A percentile compares a stretch with the other conserved stretches of the same genome.
Evolutionary conservation across 768 basidiomycete species (phyloP).

Genomic region (Pisolithus albus): DNA sequence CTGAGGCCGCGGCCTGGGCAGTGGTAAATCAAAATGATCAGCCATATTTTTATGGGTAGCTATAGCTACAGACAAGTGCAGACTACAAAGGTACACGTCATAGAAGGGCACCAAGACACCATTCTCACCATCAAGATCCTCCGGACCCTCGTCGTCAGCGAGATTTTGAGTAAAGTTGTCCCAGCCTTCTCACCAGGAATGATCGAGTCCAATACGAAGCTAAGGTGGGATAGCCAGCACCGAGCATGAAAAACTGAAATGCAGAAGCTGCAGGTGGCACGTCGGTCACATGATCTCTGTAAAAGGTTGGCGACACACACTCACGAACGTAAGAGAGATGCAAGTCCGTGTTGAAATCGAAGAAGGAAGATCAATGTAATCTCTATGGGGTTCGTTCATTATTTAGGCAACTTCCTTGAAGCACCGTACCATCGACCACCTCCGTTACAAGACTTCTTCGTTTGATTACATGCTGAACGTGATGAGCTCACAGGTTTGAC

Average conservation of each 20-base stretch:
- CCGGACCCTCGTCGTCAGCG: too few species aligned
- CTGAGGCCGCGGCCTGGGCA: too few species aligned
- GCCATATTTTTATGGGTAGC: too few species aligned
- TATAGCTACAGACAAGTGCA: too few species aligned
- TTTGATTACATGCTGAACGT: slow-evolving; percentile 81
- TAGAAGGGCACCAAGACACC: too few species aligned
- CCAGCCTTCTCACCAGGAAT: too few species aligned
- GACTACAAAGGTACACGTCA: too few species aligned
- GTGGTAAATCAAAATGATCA: too few species aligned
- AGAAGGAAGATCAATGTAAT: slow-evolving; percentile 84
- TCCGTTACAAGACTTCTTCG: slow-evolving; percentile 67
- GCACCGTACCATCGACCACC: slow-evolving; percentile 70
- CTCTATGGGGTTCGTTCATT: slow-evolving; percentile 93
- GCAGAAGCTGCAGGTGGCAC: slow-evolving; percentile 52
- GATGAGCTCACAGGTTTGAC: slow-evolving; percentile 45
- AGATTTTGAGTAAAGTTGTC: too few species aligned
- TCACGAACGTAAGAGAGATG: slow-evolving; percentile 74
- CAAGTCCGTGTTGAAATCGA: slow-evolving; percentile 93
- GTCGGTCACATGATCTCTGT: not conserved
- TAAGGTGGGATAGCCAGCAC: slow-evolving; percentile 74
- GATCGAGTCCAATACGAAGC: slow-evolving; percentile 80
- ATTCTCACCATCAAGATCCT: too few species aligned
- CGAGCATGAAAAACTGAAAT: slow-evolving; percentile 84
- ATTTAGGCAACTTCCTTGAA: slow-evolving; percentile 65
- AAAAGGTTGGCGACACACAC: slow-evolving; percentile 23